A percentile compares a stretch with the other conserved stretches of the same genome.
Evolutionary conservation across 2,329 filamentous ascomycete species (phyloP).

Genomic region (Penicillium expansum): DNA sequence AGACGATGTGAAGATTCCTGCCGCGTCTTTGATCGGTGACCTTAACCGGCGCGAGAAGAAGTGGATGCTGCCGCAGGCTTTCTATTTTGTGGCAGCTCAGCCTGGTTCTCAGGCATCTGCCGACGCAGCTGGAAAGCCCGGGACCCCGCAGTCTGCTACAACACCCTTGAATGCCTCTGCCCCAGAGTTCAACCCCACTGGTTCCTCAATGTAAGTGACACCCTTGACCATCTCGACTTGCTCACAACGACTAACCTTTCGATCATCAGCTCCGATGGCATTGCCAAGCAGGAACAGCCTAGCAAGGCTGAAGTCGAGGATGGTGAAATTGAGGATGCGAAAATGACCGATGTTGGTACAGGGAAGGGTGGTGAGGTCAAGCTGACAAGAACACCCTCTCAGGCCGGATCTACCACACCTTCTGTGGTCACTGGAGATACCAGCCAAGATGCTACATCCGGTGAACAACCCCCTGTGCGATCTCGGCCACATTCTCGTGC

Average conservation of each 20-base stretch:
- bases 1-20: constrained; percentile 51
- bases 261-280: constrained; percentile 29
- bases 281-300: constrained; percentile 21
- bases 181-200: constrained; percentile 41
- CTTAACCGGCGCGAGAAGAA: constrained; percentile 49
- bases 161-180: constrained; percentile 42
- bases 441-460: constrained; percentile 4
- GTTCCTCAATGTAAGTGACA: constrained; percentile 36
- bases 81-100: constrained; percentile 36
- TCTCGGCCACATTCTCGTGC: constrained; percentile 29
- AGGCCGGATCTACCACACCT: constrained; percentile 9
- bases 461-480: constrained; percentile 17
- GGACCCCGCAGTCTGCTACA: constrained; percentile 32
- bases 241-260: constrained; percentile 20
- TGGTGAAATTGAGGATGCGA: constrained; percentile 48
- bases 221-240: not conserved
- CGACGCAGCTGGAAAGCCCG: constrained; percentile 28
- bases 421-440: constrained; percentile 12
- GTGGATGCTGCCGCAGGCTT: constrained; percentile 50
- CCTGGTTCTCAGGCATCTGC: constrained; percentile 23
- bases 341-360: constrained; percentile 37
- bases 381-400: constrained; percentile 9
- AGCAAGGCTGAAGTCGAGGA: constrained; percentile 44
- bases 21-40: constrained; percentile 50
- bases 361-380: constrained; percentile 19